These are phyloP conservation scores for Beauveria sp. DNA, from an alignment of 2,329 filamentous ascomycete genomes.

Conservation along the genomic window DNA sequence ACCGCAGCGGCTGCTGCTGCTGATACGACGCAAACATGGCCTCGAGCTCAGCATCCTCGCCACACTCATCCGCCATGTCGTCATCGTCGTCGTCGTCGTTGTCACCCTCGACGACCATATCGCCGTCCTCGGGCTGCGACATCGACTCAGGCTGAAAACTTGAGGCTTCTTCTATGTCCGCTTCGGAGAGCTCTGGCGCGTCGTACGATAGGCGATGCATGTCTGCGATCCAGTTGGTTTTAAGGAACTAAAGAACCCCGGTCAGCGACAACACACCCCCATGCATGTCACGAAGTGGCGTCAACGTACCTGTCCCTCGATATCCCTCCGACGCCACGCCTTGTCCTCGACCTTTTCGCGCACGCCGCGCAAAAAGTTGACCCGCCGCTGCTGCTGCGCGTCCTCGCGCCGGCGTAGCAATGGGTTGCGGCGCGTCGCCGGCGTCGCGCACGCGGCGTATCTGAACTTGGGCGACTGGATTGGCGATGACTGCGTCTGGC, in stretches of 20 bases:
- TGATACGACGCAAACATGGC: slow-evolving; percentile 45
- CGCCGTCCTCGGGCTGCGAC: slow-evolving; percentile 24
- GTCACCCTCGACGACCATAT: slow-evolving; percentile 44
- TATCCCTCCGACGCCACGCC: slow-evolving; percentile 51
- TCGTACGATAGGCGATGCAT: slow-evolving; percentile 25
- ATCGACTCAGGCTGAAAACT: slow-evolving; percentile 24
- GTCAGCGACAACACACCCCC: not conserved
- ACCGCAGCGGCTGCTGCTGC: slow-evolving; percentile 17
- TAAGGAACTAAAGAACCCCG: slow-evolving; percentile 24
- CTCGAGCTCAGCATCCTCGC: slow-evolving; percentile 51
- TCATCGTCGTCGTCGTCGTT: slow-evolving; percentile 37
- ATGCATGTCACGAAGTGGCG: not conserved
- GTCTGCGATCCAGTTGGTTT: slow-evolving; percentile 27
- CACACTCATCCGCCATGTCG: slow-evolving; percentile 42
- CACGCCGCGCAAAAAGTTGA: slow-evolving; percentile 62
- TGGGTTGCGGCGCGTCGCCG: slow-evolving; percentile 54
- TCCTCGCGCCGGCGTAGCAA: slow-evolving; percentile 53
- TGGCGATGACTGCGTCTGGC: slow-evolving; percentile 38
- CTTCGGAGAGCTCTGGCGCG: slow-evolving; percentile 35
- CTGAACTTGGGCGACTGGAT: slow-evolving; percentile 35
- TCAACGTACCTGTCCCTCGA: slow-evolving; percentile 44
- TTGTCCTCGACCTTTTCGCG: slow-evolving; percentile 52
- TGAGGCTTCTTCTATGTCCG: slow-evolving; percentile 44
- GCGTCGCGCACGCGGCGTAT: slow-evolving; percentile 43
- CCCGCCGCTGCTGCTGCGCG: slow-evolving; percentile 54